phyloP scores from a whole-genome alignment of 257 asterid genomes.

The Ilex asprella region DNA sequence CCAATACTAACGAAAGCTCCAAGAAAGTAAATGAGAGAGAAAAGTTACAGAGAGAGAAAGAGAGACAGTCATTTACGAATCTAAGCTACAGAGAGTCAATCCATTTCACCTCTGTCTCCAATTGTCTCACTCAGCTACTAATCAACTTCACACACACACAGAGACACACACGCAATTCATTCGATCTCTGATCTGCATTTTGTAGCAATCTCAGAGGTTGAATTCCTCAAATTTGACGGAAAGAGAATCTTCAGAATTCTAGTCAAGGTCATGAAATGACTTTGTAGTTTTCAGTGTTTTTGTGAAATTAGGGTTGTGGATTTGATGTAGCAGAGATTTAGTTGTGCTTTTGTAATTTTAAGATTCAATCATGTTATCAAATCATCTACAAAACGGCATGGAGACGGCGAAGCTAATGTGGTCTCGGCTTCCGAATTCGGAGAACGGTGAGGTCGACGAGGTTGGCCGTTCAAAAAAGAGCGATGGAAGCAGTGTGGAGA shows the following conservation, averaged over 20 bases:
- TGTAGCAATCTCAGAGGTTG: neutral
- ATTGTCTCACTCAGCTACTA: too few species aligned
- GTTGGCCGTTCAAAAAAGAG: slow-evolving; percentile 28
- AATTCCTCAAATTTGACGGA: too few species aligned
- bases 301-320: neutral
- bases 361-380: slow-evolving; percentile 46
- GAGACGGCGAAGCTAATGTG: slow-evolving; percentile 79
- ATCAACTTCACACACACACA: too few species aligned
- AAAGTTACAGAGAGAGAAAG: neutral
- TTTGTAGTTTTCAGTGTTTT: neutral
- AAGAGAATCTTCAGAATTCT: too few species aligned
- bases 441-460: slow-evolving; percentile 27
- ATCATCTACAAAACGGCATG: slow-evolving; percentile 83
- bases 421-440: slow-evolving; percentile 84
- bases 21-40: too few species aligned
- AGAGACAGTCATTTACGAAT: neutral
- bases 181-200: neutral
- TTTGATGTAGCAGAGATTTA: neutral
- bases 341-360: neutral
- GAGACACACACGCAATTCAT: neutral
- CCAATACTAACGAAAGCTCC: too few species aligned
- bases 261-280: too few species aligned
- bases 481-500: slow-evolving; percentile 54
- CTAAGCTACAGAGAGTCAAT: neutral
- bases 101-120: too few species aligned